Percentiles rank a stretch among this genome's conserved stretches.
phyloP scores from a whole-genome alignment of 1,139 yeast species.

The Blastobotrys proliferans region DNA sequence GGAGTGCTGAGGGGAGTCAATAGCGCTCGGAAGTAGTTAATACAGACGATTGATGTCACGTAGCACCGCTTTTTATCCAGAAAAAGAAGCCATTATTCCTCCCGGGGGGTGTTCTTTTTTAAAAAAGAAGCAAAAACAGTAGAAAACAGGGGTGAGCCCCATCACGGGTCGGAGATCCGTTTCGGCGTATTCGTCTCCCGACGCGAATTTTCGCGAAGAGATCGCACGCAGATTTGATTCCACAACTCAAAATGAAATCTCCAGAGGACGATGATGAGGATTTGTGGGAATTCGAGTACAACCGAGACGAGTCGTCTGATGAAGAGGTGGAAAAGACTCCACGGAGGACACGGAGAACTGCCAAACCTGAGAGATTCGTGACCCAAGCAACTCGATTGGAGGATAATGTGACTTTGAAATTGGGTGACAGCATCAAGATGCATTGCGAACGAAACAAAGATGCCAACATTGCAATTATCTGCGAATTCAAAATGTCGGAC shows the following conservation, averaged over 20 bases:
- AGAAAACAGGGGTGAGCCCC: no score
- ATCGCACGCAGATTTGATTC: not conserved
- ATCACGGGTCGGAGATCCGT: no score
- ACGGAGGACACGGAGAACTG: not conserved
- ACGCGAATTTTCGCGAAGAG: no score
- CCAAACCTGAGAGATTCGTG: not conserved
- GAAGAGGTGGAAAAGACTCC: conserved; percentile 7
- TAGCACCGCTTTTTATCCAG: no score
- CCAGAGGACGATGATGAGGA: conserved; percentile 6
- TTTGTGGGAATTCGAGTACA: conserved; percentile 8
- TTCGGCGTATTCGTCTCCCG: no score
- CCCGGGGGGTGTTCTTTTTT: no score
- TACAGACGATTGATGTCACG: not conserved
- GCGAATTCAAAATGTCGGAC: not conserved
- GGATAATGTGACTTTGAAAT: not conserved
- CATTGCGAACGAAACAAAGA: not conserved
- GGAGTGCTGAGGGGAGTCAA: conserved; percentile 16
- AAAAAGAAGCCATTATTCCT: no score
- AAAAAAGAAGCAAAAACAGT: no score
- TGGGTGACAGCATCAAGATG: not conserved
- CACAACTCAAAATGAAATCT: not conserved
- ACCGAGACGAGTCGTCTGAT: conserved; percentile 5
- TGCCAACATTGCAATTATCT: conserved; percentile 2
- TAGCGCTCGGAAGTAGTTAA: not conserved
- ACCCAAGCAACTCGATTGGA: not conserved